Conservation (phyloP, 169 alveolate genomes). For the Gregarina niphandrodes region DNA sequence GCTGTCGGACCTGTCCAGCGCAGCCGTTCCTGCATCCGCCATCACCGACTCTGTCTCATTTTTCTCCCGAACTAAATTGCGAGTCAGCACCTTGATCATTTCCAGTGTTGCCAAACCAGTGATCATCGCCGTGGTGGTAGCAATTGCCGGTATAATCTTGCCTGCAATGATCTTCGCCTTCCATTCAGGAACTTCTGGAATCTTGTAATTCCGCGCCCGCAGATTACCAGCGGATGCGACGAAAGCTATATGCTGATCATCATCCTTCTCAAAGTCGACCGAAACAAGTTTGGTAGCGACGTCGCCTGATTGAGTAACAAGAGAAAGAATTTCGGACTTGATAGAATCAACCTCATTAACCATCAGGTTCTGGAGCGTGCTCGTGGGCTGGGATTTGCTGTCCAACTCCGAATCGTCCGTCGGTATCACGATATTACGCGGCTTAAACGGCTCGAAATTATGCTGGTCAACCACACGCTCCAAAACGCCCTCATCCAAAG, state of each 20-base stretch:
- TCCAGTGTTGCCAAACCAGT: slow-evolving; percentile 85
- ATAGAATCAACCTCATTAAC: slow-evolving; percentile 47
- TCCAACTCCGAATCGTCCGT: too few species aligned
- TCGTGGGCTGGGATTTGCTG: too few species aligned
- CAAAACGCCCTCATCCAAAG: too few species aligned
- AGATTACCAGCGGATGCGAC: slow-evolving; percentile 79
- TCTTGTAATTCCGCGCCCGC: slow-evolving; percentile 83
- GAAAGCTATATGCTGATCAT: slow-evolving; percentile 88
- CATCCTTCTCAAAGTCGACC: slow-evolving; percentile 93
- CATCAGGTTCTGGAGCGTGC: slow-evolving; percentile 45
- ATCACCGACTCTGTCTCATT: too few species aligned
- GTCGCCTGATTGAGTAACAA: too few species aligned
- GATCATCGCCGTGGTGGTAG: slow-evolving; percentile 97
- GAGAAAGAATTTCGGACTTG: not conserved
- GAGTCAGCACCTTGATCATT: slow-evolving; percentile 42
- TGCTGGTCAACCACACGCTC: too few species aligned
- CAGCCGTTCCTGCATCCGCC: slow-evolving; percentile 14
- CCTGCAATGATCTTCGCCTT: slow-evolving; percentile 95
- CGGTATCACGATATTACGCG: slow-evolving; percentile 21
- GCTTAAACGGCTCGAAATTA: slow-evolving; percentile 18
- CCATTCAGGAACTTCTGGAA: slow-evolving; percentile 27
- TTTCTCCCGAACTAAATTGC: too few species aligned
- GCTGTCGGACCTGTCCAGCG: slow-evolving; percentile 8
- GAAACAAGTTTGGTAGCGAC: too few species aligned
- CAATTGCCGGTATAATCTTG: slow-evolving; percentile 96